These are phyloP conservation scores for Aphanomyces euteiches DNA, from an alignment of 352 stramenopile genomes.

Conservation along the genomic window DNA sequence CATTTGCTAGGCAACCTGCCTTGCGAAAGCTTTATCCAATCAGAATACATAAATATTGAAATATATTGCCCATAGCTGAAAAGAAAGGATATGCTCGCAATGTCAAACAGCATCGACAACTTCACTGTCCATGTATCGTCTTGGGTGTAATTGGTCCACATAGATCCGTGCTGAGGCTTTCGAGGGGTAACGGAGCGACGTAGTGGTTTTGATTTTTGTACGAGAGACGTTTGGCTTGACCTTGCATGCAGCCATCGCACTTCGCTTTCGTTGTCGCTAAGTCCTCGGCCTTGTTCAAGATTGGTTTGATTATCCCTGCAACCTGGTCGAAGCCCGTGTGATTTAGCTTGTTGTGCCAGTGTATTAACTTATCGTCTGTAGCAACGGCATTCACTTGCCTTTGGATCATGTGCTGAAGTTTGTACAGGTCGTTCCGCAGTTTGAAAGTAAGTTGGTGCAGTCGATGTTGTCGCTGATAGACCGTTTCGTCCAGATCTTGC, in stretches of 20 bases:
- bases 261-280: neutral
- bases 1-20: too few relatives aligned
- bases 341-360: slow-evolving; percentile 1
- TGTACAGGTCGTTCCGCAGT: neutral
- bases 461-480: too few relatives aligned
- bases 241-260: neutral
- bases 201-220: neutral
- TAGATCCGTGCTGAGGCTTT: neutral
- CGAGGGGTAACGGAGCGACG: neutral
- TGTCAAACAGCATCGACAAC: too few relatives aligned
- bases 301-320: neutral
- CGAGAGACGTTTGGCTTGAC: neutral
- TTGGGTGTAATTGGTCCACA: neutral
- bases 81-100: too few relatives aligned
- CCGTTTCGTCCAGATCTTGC: too few relatives aligned
- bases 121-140: neutral
- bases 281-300: too few relatives aligned
- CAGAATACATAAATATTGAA: too few relatives aligned
- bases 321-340: neutral
- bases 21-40: too few relatives aligned
- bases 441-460: neutral
- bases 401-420: too few relatives aligned
- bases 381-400: neutral
- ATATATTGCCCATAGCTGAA: too few relatives aligned
- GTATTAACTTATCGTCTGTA: neutral